Percentiles rank a stretch among this genome's conserved stretches.
Evolutionary conservation across 2,329 filamentous ascomycete genomes (phyloP).

Genomic region (Ophioceras dolichostomum): DNA sequence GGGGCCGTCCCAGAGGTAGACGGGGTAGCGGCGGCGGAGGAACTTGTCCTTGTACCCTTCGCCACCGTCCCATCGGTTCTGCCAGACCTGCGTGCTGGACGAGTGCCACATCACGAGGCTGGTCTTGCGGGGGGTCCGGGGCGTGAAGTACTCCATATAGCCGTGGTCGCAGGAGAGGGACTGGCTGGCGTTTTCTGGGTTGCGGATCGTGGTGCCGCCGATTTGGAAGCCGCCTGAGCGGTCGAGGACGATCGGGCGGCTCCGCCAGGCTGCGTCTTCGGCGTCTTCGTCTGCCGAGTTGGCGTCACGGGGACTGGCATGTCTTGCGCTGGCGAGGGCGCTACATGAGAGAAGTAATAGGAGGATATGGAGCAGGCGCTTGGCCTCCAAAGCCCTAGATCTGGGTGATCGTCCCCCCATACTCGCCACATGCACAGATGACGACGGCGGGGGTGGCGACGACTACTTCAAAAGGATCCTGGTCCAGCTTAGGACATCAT

Average conservation of each 20-base stretch:
- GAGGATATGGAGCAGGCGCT: too few relatives aligned
- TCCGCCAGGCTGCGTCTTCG: too few relatives aligned
- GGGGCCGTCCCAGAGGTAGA: slow-evolving; percentile 26
- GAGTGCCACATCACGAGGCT: slow-evolving; percentile 25
- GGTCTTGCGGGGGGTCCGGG: slow-evolving; percentile 17
- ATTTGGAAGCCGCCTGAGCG: slow-evolving; percentile 21
- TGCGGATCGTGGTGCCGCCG: slow-evolving; percentile 15
- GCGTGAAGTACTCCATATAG: slow-evolving; percentile 25
- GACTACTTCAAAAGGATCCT: too few relatives aligned
- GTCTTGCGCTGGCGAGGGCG: too few relatives aligned
- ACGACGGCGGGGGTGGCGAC: too few relatives aligned
- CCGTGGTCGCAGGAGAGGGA: slow-evolving; percentile 24
- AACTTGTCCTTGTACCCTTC: slow-evolving; percentile 26
- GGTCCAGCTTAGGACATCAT: too few relatives aligned
- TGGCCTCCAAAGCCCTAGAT: too few relatives aligned
- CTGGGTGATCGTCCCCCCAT: too few relatives aligned
- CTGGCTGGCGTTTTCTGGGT: slow-evolving; percentile 13
- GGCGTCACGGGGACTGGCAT: too few relatives aligned
- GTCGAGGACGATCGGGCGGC: slow-evolving; percentile 13
- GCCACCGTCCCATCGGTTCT: slow-evolving; percentile 24
- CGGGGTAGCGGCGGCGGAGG: slow-evolving; percentile 21
- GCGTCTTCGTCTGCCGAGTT: too few relatives aligned
- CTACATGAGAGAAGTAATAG: too few relatives aligned
- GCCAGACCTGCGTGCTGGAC: slow-evolving; percentile 22
- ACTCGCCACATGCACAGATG: too few relatives aligned